A percentile compares a stretch with the other conserved stretches of the same genome.
Conservation (phyloP, 2,329 filamentous ascomycete genomes). For the Fusarium buharicum region DNA sequence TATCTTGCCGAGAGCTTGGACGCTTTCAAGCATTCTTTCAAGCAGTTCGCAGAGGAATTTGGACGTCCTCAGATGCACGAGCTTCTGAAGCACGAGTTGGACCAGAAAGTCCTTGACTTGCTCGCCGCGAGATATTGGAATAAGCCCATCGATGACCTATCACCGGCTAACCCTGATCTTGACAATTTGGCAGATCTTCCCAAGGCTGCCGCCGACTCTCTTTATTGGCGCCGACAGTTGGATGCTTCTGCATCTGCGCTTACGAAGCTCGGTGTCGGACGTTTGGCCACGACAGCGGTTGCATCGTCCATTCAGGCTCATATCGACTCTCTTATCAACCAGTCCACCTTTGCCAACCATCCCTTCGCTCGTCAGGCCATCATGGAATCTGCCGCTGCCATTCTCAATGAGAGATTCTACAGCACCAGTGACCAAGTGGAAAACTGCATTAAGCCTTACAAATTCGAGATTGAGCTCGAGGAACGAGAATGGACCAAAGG, state of each 20-base stretch:
- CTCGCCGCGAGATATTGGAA: constrained; percentile 98
- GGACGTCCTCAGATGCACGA: constrained; percentile 89
- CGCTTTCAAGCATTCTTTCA: constrained; percentile 97
- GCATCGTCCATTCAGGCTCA: constrained; percentile 87
- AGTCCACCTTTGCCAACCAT: constrained; percentile 87
- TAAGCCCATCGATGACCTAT: constrained; percentile 88
- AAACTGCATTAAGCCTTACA: constrained; percentile 99
- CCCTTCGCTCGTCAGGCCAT: constrained; percentile 95
- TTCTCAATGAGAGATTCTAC: constrained; percentile 93
- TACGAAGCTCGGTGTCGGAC: constrained; percentile 93
- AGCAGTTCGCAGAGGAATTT: constrained; percentile 89
- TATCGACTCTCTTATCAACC: constrained; percentile 79
- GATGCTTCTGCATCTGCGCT: constrained; percentile 90
- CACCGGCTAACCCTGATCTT: constrained; percentile 70
- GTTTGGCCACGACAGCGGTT: constrained; percentile 91
- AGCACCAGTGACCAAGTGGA: constrained; percentile 98
- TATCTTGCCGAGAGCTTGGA: constrained; percentile 96
- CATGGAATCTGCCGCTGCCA: constrained; percentile 86
- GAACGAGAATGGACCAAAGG: constrained; percentile 88
- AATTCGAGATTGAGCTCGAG: constrained; percentile 96
- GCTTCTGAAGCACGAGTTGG: constrained; percentile 89
- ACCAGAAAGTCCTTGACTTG: constrained; percentile 93
- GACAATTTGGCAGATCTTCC: constrained; percentile 82
- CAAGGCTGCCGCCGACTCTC: constrained; percentile 83
- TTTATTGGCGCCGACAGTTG: constrained; percentile 94